These are phyloP conservation scores for Sporodiniella umbellata DNA, from an alignment of 371 early-diverging fungal genomes.

Conservation along the genomic window DNA sequence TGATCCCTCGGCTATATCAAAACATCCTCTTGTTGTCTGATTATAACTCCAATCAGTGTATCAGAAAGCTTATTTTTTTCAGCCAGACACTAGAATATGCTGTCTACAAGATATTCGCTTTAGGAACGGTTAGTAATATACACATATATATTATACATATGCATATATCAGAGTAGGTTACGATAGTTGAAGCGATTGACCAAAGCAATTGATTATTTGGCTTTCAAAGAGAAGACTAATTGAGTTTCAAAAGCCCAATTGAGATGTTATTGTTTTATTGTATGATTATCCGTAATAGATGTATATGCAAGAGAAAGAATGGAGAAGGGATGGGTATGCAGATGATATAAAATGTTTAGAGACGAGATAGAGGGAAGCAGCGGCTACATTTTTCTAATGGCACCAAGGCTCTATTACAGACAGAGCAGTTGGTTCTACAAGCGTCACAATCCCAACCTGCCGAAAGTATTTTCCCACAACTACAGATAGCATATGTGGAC, in stretches of 20 bases:
- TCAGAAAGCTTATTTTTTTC: no score
- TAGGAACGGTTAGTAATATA: no score
- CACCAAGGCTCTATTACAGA: constrained; percentile 13
- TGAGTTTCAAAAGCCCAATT: neutral
- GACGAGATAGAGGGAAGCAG: neutral
- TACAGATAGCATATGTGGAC: constrained; percentile 3
- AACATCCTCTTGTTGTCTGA: no score
- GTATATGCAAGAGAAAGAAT: neutral
- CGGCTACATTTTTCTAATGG: constrained; percentile 9
- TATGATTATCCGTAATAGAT: neutral
- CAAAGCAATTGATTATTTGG: no score
- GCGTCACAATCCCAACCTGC: constrained; percentile 13
- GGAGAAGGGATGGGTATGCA: neutral
- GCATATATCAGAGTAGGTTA: no score
- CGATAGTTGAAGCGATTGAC: no score
- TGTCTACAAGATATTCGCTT: no score
- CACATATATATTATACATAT: no score
- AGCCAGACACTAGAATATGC: no score
- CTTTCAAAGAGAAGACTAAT: no score
- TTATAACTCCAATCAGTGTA: no score
- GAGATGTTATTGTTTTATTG: neutral
- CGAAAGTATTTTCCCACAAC: constrained; percentile 8
- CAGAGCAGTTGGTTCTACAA: constrained; percentile 10
- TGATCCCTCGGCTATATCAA: no score
- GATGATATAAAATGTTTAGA: neutral